A percentile compares a stretch with the other conserved stretches of the same genome.
Conservation (phyloP, 179 eudicot species). For the Spinacia oleracea region DNA sequence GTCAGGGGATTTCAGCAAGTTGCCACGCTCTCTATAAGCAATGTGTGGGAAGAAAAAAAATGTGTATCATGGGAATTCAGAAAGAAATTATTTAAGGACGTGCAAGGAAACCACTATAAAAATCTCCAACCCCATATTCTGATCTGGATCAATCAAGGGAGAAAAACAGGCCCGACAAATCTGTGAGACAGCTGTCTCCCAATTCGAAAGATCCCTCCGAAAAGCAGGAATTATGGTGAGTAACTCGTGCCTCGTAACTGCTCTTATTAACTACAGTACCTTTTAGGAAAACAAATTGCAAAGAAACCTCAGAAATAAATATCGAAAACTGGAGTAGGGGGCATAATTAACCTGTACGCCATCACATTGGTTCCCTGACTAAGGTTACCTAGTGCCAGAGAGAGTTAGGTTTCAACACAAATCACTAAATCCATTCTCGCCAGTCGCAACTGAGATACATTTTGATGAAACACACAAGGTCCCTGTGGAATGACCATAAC, state of each 20-base stretch:
- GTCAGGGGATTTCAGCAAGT: background rate
- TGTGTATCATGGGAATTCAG: background rate
- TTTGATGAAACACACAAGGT: too few species aligned
- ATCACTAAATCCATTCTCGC: background rate
- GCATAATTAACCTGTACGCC: background rate
- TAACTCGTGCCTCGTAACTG: background rate
- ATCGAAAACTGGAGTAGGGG: too few species aligned
- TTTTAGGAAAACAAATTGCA: background rate
- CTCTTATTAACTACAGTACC: background rate
- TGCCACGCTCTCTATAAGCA: background rate
- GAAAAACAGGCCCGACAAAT: background rate
- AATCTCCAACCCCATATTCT: background rate
- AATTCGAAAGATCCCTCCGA: background rate
- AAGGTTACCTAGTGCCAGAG: too few species aligned
- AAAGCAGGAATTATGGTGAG: background rate
- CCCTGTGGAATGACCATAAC: too few species aligned
- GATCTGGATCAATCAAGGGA: background rate
- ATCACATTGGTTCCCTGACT: too few species aligned
- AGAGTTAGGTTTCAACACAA: background rate
- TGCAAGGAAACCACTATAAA: background rate
- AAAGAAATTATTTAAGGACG: background rate
- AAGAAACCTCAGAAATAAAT: too few species aligned
- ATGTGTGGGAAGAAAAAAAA: background rate
- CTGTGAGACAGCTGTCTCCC: background rate
- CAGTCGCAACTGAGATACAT: too few species aligned